Evolutionary conservation across 2,329 filamentous ascomycete species (phyloP).

Genomic region (Samsoniella hepiali): DNA sequence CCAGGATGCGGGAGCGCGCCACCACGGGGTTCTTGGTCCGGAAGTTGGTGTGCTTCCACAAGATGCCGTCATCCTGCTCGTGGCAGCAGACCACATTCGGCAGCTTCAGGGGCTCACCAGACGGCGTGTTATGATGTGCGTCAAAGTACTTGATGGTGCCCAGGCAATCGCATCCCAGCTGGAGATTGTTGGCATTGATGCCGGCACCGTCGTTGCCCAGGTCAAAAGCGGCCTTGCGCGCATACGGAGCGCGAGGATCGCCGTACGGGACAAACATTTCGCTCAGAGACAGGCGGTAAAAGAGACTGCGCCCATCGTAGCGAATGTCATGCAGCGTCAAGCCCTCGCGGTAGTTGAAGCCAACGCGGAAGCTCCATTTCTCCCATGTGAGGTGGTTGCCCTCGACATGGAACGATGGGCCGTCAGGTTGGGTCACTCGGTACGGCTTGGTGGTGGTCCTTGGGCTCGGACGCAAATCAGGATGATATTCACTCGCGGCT

Average conservation of each 20-base stretch:
- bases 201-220: slow-evolving; percentile 65
- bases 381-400: slow-evolving; percentile 50
- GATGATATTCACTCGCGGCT: slow-evolving; percentile 42
- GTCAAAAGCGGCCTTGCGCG: slow-evolving; percentile 66
- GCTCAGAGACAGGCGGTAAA: slow-evolving; percentile 61
- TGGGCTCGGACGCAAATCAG: slow-evolving; percentile 25
- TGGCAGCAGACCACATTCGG: slow-evolving; percentile 37
- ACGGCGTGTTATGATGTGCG: slow-evolving; percentile 31
- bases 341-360: slow-evolving; percentile 66
- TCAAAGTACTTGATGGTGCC: slow-evolving; percentile 52
- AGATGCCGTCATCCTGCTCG: slow-evolving; percentile 47
- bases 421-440: slow-evolving; percentile 30
- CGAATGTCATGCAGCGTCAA: slow-evolving; percentile 63
- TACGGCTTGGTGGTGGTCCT: slow-evolving; percentile 31
- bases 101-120: slow-evolving; percentile 31
- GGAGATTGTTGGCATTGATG: slow-evolving; percentile 62
- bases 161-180: slow-evolving; percentile 62
- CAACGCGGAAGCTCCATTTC: slow-evolving; percentile 64
- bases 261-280: slow-evolving; percentile 69
- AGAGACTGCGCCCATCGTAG: slow-evolving; percentile 60
- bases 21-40: slow-evolving; percentile 55
- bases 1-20: slow-evolving; percentile 52
- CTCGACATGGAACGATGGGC: slow-evolving; percentile 39
- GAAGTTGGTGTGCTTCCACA: slow-evolving; percentile 62
- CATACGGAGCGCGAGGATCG: slow-evolving; percentile 59